Evolutionary conservation across 106 monocot genomes (phyloP), one percentile per base, ranked within the genome.

Genomic region (Ottelia alismoides): DNA sequence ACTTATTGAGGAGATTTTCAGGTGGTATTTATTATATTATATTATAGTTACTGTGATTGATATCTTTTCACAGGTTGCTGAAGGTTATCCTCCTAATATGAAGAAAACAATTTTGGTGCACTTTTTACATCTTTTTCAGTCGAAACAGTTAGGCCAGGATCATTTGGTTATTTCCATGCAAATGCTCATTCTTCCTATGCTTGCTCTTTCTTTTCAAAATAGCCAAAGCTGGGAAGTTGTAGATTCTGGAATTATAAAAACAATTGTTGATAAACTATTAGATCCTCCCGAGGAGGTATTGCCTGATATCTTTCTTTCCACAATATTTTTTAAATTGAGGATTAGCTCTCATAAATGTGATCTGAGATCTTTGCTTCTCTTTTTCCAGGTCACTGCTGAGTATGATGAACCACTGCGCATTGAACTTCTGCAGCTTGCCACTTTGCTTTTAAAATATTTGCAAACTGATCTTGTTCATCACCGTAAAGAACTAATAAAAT

Each of bases 201-300:
- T 98, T 55, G 78, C 79, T 51, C 85, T 90, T 53, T 65, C 82
- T 50, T 98, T 98, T 68, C 98, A 90, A 62, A 98, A 83, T 79
- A 70, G 62, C 27, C 85, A 90, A 72, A 90, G 76, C 55, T 90
- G 85, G 79, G 98, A 98, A 60, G 98, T 98, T 70, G 82, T 98
- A 72, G 98, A 98, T 51, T 51, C 79, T 59, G 50, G 63, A 47
- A 82, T 82, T 58, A 75, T 98, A 58, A 98, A 90, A 65, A 98
- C 98, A 31, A 86, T 98, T 56, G 90, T 98, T 58, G 98, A 98
- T 40, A 85, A 90, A 58, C 90, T 98, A 76, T 79, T 98, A 50
- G 98, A 98, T 66, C 98, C 98, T 51, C 98, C 98, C 18, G 98
- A 98, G 67, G 98, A 98, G 89, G 98, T 98, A 11, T 53, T 35